phyloP scores from a whole-genome alignment of 2,329 filamentous ascomycete species.

The Epichloe brachyelytri region DNA sequence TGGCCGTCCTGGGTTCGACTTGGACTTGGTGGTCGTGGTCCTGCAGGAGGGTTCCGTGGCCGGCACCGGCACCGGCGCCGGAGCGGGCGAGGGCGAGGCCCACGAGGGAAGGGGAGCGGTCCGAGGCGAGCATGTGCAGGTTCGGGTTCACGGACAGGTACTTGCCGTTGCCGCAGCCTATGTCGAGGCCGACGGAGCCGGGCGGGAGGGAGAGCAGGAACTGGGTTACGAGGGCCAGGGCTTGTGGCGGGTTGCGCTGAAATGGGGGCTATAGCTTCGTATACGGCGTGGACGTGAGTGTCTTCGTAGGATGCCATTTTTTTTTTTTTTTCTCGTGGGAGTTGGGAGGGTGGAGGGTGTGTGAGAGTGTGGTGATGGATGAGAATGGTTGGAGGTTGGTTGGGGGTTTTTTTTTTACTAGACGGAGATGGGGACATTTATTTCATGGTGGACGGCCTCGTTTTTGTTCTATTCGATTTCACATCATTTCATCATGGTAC shows the following conservation, averaged over 20 bases:
- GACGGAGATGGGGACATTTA: no score
- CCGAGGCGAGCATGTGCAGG: conserved; percentile 72
- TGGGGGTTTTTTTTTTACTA: no score
- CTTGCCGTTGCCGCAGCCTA: conserved; percentile 96
- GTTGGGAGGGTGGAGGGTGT: no score
- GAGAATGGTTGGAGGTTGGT: no score
- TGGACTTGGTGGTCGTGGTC: no score
- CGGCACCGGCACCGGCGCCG: conserved; percentile 17
- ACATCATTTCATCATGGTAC: no score
- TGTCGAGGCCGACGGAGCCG: conserved; percentile 73
- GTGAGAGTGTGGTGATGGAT: no score
- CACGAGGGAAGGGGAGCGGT: conserved; percentile 55
- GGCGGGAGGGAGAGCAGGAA: conserved; percentile 56
- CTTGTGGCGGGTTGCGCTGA: conserved; percentile 66
- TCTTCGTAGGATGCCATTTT: conserved; percentile 52
- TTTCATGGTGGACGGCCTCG: no score
- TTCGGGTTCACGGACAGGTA: conserved; percentile 69
- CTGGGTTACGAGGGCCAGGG: conserved; percentile 85
- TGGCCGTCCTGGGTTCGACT: no score
- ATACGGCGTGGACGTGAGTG: conserved; percentile 80
- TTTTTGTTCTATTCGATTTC: no score
- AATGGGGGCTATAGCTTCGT: conserved; percentile 80
- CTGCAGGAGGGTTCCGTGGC: no score
- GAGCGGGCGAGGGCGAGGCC: conserved; percentile 28
- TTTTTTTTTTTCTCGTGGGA: no score